Conservation (phyloP, 139 green algal genomes). For the Picocystis salinarum region DNA sequence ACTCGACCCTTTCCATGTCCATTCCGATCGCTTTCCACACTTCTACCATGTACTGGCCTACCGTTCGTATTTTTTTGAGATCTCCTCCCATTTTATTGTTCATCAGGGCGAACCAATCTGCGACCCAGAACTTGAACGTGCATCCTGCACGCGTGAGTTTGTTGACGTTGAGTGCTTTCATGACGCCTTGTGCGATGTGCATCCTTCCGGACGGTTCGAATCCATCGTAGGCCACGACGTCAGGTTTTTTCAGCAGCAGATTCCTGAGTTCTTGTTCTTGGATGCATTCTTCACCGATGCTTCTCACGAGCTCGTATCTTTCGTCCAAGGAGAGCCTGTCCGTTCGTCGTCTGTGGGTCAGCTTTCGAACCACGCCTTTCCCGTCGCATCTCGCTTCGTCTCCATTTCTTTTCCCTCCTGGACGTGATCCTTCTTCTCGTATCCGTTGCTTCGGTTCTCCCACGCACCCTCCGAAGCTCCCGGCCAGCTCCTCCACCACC, state of each 20-base stretch:
- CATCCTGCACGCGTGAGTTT: slow-evolving; percentile 84
- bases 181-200: slow-evolving; percentile 96
- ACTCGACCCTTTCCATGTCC: slow-evolving; percentile 66
- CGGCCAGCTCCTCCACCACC: no score
- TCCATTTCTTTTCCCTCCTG: no score
- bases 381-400: no score
- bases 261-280: slow-evolving; percentile 68
- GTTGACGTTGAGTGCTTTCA: slow-evolving; percentile 98
- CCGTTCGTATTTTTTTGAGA: slow-evolving; percentile 82
- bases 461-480: no score
- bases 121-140: slow-evolving; percentile 91
- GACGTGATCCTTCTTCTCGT: no score
- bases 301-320: slow-evolving; percentile 52
- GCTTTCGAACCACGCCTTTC: no score
- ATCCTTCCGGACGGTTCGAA: slow-evolving; percentile 96
- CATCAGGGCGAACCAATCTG: slow-evolving; percentile 86
- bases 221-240: slow-evolving; percentile 82
- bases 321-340: slow-evolving; percentile 63
- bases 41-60: slow-evolving; percentile 8
- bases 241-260: slow-evolving; percentile 72
- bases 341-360: no score
- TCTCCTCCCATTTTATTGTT: slow-evolving; percentile 98
- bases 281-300: slow-evolving; percentile 85
- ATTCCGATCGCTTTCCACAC: slow-evolving; percentile 98
- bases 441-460: no score